phyloP scores from a whole-genome alignment of 192 early-diverging fungal species.

The Backusella morwellensis region DNA sequence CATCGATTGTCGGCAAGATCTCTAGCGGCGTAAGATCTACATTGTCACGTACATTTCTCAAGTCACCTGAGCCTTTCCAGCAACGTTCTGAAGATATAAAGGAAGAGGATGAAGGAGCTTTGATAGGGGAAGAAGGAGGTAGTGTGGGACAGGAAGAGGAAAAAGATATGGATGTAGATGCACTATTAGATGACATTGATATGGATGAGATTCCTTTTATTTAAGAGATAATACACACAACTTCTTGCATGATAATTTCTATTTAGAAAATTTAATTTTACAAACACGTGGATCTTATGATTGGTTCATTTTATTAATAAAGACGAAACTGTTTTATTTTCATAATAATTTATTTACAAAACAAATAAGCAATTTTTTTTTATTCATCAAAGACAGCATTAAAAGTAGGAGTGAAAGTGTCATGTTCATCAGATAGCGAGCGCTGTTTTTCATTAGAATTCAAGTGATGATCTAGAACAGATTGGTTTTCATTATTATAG shows the following conservation, averaged over 20 bases:
- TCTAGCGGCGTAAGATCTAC: slow-evolving; percentile 20
- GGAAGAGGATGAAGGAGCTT: not conserved
- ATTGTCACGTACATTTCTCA: slow-evolving; percentile 24
- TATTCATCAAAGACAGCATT: slow-evolving; percentile 25
- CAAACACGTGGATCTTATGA: slow-evolving; percentile 6
- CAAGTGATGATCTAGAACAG: slow-evolving; percentile 1
- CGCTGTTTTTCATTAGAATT: not conserved
- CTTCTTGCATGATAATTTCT: not conserved
- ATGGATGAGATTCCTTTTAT: slow-evolving; percentile 35
- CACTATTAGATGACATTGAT: slow-evolving; percentile 23
- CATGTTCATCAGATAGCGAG: not conserved
- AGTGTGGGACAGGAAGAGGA: slow-evolving; percentile 3
- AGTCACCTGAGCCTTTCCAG: slow-evolving; percentile 1
- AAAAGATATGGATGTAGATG: slow-evolving; percentile 18
- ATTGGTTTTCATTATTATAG: slow-evolving; percentile 27
- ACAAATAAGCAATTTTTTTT: not conserved
- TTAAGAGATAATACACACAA: not conserved
- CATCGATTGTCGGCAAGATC: slow-evolving; percentile 16
- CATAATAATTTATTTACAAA: slow-evolving; percentile 1
- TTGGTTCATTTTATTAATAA: slow-evolving; percentile 1
- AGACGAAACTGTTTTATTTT: not conserved
- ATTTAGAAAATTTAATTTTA: not conserved
- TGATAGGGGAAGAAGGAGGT: not conserved
- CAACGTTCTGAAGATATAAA: not conserved
- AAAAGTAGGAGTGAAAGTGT: slow-evolving; percentile 10